Conservation (phyloP, 768 basidiomycete genomes). For the Lactarius vividus region DNA sequence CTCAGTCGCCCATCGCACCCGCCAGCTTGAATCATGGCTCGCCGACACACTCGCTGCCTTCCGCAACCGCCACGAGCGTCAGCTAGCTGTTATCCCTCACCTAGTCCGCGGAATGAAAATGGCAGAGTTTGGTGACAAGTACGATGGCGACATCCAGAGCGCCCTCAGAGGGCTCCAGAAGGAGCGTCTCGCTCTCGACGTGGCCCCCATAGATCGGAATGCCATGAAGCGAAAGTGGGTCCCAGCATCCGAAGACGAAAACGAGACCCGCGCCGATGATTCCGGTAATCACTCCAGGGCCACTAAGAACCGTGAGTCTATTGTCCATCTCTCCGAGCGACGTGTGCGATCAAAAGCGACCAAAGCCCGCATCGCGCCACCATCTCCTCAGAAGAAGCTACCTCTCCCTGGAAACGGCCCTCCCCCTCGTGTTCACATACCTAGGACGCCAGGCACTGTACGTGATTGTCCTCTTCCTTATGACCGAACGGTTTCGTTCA, state of each 20-base stretch:
- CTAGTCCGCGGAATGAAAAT: constrained; percentile 69
- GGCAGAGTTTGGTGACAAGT: constrained; percentile 76
- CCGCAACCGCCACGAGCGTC: constrained; percentile 69
- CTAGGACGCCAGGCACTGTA: constrained; percentile 36
- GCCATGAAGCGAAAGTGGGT: constrained; percentile 79
- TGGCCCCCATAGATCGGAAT: constrained; percentile 57
- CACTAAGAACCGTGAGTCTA: constrained; percentile 30
- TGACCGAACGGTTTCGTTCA: constrained; percentile 14
- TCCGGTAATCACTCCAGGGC: constrained; percentile 26
- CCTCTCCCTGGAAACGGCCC: constrained; percentile 29
- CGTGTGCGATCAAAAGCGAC: constrained; percentile 20
- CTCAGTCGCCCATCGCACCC: constrained; percentile 68
- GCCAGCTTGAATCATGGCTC: constrained; percentile 75
- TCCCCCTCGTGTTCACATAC: constrained; percentile 28
- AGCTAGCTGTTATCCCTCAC: constrained; percentile 70
- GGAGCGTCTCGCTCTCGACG: constrained; percentile 53
- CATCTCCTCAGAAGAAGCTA: constrained; percentile 50
- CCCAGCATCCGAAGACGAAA: constrained; percentile 55
- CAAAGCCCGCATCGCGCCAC: constrained; percentile 54
- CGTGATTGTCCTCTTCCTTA: constrained; percentile 7
- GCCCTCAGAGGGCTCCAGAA: constrained; percentile 67
- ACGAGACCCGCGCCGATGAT: constrained; percentile 40
- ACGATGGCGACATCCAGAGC: constrained; percentile 71
- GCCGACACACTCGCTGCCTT: constrained; percentile 71
- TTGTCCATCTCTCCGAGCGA: background rate